Percentiles rank a stretch among this genome's conserved stretches.
Evolutionary conservation across 2,329 filamentous ascomycete genomes (phyloP).

Genomic region (Macroventuria anomochaeta): DNA sequence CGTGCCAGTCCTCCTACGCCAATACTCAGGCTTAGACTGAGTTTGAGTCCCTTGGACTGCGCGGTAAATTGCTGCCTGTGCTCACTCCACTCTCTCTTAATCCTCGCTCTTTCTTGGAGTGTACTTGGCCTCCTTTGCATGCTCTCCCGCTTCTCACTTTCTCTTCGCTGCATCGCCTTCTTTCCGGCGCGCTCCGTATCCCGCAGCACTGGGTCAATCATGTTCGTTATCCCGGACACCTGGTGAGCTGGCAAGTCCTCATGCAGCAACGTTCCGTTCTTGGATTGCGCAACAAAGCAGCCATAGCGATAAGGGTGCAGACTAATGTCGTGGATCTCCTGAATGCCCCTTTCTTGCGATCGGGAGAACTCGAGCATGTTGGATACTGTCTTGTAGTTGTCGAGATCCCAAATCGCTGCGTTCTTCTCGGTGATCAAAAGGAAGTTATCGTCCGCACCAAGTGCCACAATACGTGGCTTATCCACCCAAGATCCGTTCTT

Average conservation of each 20-base stretch:
- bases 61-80: constrained; percentile 34
- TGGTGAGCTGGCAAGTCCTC: constrained; percentile 40
- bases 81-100: constrained; percentile 38
- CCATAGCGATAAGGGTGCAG: constrained; percentile 44
- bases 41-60: constrained; percentile 34
- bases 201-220: constrained; percentile 27
- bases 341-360: constrained; percentile 24
- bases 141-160: constrained; percentile 8
- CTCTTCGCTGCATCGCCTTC: constrained; percentile 1
- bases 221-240: constrained; percentile 23
- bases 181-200: constrained; percentile 23
- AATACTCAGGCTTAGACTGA: constrained; percentile 42
- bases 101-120: constrained; percentile 31
- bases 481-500: constrained; percentile 40
- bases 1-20: constrained; percentile 32
- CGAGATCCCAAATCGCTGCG: constrained; percentile 39
- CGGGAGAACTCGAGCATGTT: constrained; percentile 30
- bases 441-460: constrained; percentile 40
- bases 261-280: constrained; percentile 31
- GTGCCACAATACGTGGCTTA: constrained; percentile 40
- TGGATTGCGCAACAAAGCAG: constrained; percentile 34
- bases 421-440: constrained; percentile 40
- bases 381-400: constrained; percentile 28
- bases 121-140: constrained; percentile 18
- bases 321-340: constrained; percentile 27